phyloP scores from a whole-genome alignment of 2,329 filamentous ascomycete genomes.

The Nothophoma quercina region DNA sequence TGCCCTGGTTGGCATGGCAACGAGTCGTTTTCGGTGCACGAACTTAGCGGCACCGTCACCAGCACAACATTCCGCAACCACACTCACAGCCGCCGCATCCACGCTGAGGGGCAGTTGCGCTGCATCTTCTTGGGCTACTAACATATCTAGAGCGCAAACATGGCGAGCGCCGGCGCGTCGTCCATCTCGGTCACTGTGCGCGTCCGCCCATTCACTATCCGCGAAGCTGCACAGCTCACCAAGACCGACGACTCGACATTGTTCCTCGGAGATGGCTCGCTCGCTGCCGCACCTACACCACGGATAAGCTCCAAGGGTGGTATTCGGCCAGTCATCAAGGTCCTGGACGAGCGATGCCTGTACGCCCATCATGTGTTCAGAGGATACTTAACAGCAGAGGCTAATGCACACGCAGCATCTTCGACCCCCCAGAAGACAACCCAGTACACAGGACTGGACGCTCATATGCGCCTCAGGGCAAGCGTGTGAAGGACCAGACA shows the following conservation, averaged over 20 bases:
- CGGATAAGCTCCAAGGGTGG: constrained; percentile 82
- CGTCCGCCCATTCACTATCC: constrained; percentile 76
- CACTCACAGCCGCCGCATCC: constrained; percentile 23
- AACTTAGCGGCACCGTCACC: constrained; percentile 11
- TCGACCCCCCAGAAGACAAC: constrained; percentile 95
- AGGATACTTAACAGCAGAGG: constrained; percentile 6
- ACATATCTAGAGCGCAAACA: constrained; percentile 30
- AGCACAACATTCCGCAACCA: constrained; percentile 36
- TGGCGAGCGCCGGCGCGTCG: constrained; percentile 55
- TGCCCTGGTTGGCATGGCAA: constrained; percentile 11
- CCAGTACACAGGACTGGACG: constrained; percentile 87
- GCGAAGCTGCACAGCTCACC: constrained; percentile 91
- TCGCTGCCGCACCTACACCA: constrained; percentile 84
- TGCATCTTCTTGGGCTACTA: constrained; percentile 19
- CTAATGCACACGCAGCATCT: constrained; percentile 70
- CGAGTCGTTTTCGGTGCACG: constrained; percentile 11
- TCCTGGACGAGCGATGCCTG: constrained; percentile 95
- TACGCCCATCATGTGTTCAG: constrained; percentile 57
- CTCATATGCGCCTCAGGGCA: constrained; percentile 74
- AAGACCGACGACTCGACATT: constrained; percentile 82
- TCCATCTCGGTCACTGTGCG: constrained; percentile 64
- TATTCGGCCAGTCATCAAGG: constrained; percentile 90
- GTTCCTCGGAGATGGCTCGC: constrained; percentile 95
- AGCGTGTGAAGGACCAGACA: constrained; percentile 95
- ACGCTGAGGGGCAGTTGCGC: constrained; percentile 20